A percentile compares a stretch with the other conserved stretches of the same genome.
These are phyloP conservation scores for Volvariella volvacea DNA, from an alignment of 1,284 basidiomycete genomes.

Conservation along the genomic window DNA sequence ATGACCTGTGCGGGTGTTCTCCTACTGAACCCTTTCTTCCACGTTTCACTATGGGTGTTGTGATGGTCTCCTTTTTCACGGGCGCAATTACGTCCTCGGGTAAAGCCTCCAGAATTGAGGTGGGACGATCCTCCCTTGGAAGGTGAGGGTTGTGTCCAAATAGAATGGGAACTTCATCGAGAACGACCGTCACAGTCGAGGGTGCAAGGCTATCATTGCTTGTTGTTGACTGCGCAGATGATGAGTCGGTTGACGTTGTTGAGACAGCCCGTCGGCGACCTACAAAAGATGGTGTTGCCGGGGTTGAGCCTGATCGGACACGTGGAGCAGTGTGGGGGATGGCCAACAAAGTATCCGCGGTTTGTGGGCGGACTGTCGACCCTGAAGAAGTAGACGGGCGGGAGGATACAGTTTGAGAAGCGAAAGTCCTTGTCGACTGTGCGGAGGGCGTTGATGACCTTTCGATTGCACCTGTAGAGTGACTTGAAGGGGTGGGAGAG, in stretches of 20 bases:
- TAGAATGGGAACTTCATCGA: constrained; percentile 32
- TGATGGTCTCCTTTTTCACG: not conserved
- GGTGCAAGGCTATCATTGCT: constrained; percentile 23
- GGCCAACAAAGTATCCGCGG: constrained; percentile 2
- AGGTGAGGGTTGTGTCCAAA: constrained; percentile 44
- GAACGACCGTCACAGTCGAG: constrained; percentile 23
- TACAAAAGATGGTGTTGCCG: constrained; percentile 7
- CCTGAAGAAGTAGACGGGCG: constrained; percentile 4
- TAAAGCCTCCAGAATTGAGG: constrained; percentile 35
- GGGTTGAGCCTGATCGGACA: constrained; percentile 22
- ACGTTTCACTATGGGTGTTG: too few species aligned
- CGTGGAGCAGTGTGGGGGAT: constrained; percentile 10
- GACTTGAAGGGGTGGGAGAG: not conserved
- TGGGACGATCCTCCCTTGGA: constrained; percentile 19
- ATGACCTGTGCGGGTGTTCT: not conserved
- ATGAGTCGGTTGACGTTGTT: constrained; percentile 34
- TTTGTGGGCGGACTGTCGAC: constrained; percentile 6
- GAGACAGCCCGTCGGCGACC: constrained; percentile 26
- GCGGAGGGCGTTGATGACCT: not conserved
- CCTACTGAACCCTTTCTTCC: too few species aligned
- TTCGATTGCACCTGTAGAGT: not conserved
- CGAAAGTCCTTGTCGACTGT: not conserved
- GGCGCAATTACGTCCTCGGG: constrained; percentile 33
- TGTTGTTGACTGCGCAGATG: constrained; percentile 30
- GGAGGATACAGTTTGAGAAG: not conserved